Conservation (phyloP, 345 rosid species). For the Limnanthes douglasii region DNA sequence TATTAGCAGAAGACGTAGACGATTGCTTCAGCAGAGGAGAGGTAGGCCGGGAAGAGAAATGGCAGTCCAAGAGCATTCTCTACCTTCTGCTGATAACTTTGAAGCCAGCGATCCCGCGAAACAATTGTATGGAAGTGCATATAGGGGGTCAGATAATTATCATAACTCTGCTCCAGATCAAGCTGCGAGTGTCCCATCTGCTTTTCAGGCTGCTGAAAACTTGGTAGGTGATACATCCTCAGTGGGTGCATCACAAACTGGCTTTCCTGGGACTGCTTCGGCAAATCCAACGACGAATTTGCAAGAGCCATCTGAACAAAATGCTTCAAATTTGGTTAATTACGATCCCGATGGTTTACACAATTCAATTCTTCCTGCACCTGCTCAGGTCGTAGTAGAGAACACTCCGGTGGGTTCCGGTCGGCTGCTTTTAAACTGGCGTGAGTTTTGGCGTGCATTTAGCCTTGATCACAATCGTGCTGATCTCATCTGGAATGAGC, state of each 20-base stretch:
- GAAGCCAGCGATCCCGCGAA: constrained; percentile 43
- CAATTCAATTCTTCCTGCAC: constrained; percentile 64
- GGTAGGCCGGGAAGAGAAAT: constrained; percentile 44
- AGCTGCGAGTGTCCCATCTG: constrained; percentile 15
- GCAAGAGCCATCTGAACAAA: constrained; percentile 32
- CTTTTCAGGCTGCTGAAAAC: constrained; percentile 31
- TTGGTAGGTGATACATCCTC: constrained; percentile 21
- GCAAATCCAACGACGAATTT: constrained; percentile 19
- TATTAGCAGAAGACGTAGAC: constrained; percentile 67
- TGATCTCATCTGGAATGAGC: constrained; percentile 98
- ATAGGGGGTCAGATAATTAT: constrained; percentile 33
- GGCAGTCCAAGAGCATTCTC: constrained; percentile 46
- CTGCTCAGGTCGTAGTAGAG: constrained; percentile 97
- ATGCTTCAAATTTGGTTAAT: constrained; percentile 25
- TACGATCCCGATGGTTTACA: constrained; percentile 31
- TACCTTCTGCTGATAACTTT: constrained; percentile 27
- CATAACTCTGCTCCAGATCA: constrained; percentile 34
- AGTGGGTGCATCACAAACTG: constrained; percentile 35
- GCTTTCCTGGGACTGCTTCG: constrained; percentile 25
- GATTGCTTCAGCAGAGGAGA: constrained; percentile 83
- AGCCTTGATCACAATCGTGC: constrained; percentile 99
- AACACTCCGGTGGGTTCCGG: constrained; percentile 91
- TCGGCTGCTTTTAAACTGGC: constrained; percentile 84
- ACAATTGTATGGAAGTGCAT: constrained; percentile 23
- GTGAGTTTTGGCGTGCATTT: constrained; percentile 97